Evolutionary conservation across 148 eudicot species (phyloP).

Genomic region (Fallopia convolvulus): DNA sequence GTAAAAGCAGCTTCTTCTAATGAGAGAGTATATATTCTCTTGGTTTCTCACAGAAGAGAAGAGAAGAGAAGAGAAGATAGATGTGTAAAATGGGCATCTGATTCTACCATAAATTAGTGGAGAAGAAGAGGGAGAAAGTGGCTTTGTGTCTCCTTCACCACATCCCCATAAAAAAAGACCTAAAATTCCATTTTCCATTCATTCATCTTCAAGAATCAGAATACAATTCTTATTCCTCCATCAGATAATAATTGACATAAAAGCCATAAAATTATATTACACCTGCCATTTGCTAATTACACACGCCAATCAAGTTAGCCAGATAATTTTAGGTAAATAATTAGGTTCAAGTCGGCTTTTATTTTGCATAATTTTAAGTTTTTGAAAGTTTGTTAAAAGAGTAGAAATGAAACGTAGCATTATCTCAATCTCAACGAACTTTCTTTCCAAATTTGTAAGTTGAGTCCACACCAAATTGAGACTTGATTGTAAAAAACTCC

Average conservation of each 20-base stretch:
- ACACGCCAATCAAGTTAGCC: not conserved
- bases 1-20: not conserved
- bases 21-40: not conserved
- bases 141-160: constrained; percentile 20
- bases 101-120: constrained; percentile 33
- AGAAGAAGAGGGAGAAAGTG: constrained; percentile 17
- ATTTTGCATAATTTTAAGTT: not conserved
- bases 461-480: too few species aligned
- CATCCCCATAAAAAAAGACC: not conserved
- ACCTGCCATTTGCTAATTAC: too few species aligned
- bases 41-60: not conserved
- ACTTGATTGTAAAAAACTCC: not conserved
- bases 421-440: not conserved
- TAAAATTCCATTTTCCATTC: not conserved
- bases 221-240: not conserved
- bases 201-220: not conserved
- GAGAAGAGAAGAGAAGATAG: not conserved
- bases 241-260: not conserved
- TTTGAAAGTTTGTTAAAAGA: not conserved
- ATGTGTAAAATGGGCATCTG: constrained; percentile 38
- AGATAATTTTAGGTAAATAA: not conserved
- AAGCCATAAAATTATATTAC: not conserved
- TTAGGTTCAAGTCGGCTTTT: not conserved
- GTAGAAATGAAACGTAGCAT: not conserved
- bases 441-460: not conserved